Conservation (phyloP, 164 flowering plant genomes). For the Vitis rotundifolia region DNA sequence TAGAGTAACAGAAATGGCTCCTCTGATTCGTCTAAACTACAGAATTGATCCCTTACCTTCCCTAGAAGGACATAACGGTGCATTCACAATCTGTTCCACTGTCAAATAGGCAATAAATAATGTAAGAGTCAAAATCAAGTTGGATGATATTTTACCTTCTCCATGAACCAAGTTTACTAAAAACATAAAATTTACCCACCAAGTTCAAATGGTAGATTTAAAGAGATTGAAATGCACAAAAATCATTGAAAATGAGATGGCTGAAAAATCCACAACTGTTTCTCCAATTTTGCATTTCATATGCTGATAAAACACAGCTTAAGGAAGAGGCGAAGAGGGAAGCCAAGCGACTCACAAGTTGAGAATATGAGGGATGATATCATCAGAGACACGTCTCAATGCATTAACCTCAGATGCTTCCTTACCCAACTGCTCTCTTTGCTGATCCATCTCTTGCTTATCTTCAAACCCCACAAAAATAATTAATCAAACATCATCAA, state of each 20-base stretch:
- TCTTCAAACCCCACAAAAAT: constrained; percentile 2
- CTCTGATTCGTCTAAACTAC: not conserved
- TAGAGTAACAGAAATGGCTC: not conserved
- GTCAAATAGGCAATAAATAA: not conserved
- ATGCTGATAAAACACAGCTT: no score
- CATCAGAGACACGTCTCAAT: constrained; percentile 36
- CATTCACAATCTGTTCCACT: not conserved
- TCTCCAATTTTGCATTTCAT: no score
- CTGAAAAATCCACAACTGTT: no score
- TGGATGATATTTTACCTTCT: no score
- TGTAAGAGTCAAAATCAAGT: no score
- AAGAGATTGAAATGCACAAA: no score
- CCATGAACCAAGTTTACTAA: no score
- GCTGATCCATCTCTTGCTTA: constrained; percentile 19
- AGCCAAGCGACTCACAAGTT: constrained; percentile 50
- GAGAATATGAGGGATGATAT: constrained; percentile 66
- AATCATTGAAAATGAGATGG: no score
- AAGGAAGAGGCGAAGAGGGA: not conserved
- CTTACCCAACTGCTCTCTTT: constrained; percentile 25
- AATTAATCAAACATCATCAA: not conserved
- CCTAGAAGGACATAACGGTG: not conserved
- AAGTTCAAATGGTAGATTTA: no score
- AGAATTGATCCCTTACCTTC: not conserved
- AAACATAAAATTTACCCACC: no score
- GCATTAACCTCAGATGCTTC: constrained; percentile 20